Evolutionary conservation across 2,329 filamentous ascomycete genomes (phyloP).

Genomic region (Clathrospora elynae): DNA sequence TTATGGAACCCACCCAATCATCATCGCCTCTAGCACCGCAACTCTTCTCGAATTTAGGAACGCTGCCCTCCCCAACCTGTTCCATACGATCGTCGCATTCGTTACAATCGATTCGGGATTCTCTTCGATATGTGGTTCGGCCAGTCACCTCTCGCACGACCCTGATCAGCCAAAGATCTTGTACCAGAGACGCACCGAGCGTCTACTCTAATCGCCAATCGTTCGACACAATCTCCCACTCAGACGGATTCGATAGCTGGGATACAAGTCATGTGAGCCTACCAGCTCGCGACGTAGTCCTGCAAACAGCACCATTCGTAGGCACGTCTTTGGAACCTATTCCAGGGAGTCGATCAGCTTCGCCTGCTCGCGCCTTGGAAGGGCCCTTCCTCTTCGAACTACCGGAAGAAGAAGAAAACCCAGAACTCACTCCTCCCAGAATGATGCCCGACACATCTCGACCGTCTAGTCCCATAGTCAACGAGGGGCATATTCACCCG

Average conservation of each 20-base stretch:
- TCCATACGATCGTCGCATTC: conserved; percentile 45
- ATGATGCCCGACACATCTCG: conserved; percentile 42
- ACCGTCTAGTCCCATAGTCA: conserved; percentile 49
- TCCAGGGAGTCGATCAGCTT: conserved; percentile 68
- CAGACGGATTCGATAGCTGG: conserved; percentile 74
- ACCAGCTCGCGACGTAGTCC: conserved; percentile 60
- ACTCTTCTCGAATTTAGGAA: conserved; percentile 11
- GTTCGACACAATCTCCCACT: conserved; percentile 46
- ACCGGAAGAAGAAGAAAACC: conserved; percentile 30
- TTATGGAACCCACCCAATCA: conserved; percentile 30
- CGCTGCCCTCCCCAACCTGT: conserved; percentile 45
- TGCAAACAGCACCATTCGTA: conserved; percentile 45
- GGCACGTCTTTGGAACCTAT: conserved; percentile 71
- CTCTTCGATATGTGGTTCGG: conserved; percentile 46
- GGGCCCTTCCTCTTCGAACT: conserved; percentile 48
- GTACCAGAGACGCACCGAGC: conserved; percentile 39
- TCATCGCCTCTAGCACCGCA: conserved; percentile 32
- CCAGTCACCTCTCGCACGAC: conserved; percentile 47
- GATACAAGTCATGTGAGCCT: conserved; percentile 71
- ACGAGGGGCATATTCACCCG: conserved; percentile 76
- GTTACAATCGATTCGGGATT: conserved; percentile 44
- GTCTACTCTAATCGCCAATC: conserved; percentile 44
- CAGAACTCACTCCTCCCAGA: conserved; percentile 41
- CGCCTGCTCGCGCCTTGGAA: conserved; percentile 65
- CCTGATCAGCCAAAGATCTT: conserved; percentile 41